Percentiles rank a stretch among this genome's conserved stretches.
Conservation (phyloP, 345 rosid genomes). For the Capsella bursapastoris region DNA sequence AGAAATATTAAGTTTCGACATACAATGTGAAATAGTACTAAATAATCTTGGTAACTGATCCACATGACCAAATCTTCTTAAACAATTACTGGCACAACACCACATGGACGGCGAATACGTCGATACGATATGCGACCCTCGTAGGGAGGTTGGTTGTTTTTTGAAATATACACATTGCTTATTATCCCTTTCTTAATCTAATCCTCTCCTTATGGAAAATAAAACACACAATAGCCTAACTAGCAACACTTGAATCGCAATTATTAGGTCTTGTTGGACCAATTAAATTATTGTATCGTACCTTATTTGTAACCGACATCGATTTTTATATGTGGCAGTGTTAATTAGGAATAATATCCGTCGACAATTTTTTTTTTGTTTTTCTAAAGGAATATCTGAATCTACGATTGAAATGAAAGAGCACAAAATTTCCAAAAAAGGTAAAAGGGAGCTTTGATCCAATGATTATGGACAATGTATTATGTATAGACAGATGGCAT, state of each 20-base stretch:
- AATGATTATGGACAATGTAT: background rate
- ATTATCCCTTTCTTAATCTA: conserved; percentile 21
- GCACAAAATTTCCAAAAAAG: background rate
- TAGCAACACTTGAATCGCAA: conserved; percentile 15
- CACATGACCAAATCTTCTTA: background rate
- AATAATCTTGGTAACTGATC: background rate
- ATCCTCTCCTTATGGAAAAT: background rate
- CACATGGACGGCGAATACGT: background rate
- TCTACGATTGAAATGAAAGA: conserved; percentile 10
- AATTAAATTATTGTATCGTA: background rate
- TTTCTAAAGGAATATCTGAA: conserved; percentile 3
- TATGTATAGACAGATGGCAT: background rate
- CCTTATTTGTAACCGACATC: conserved; percentile 19
- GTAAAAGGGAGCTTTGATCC: conserved; percentile 20
- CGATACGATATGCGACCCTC: too few species aligned
- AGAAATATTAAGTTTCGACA: background rate
- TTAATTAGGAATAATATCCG: background rate
- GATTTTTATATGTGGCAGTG: background rate
- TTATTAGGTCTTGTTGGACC: conserved; percentile 22
- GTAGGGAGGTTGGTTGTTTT: background rate
- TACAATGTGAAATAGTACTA: background rate
- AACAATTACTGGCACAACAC: background rate
- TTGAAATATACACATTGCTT: background rate
- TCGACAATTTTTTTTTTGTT: background rate
- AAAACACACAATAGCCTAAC: conserved; percentile 20